A percentile compares a stretch with the other conserved stretches of the same genome.
Conservation (phyloP, 1,284 basidiomycete species). For the Ganoderma lucidum region DNA sequence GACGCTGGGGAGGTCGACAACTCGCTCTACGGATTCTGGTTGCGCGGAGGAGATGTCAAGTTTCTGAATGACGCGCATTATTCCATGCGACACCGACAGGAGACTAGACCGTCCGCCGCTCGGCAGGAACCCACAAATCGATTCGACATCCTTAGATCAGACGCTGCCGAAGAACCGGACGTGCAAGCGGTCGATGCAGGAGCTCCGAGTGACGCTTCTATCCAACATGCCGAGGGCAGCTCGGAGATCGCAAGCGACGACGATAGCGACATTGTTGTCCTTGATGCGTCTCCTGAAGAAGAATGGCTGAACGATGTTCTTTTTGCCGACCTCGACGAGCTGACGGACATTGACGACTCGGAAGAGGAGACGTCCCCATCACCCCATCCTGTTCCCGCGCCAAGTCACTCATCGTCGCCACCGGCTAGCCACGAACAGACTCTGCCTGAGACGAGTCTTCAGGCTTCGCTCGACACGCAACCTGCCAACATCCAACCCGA, state of each 20-base stretch:
- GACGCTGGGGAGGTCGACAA: constrained; percentile 18
- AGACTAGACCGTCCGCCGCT: constrained; percentile 1
- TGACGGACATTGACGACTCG: constrained; percentile 21
- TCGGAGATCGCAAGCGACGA: background rate
- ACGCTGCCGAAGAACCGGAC: background rate
- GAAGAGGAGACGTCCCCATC: constrained; percentile 3
- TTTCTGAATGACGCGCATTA: constrained; percentile 33
- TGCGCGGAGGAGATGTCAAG: constrained; percentile 28
- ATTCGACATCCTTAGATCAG: constrained; percentile 25
- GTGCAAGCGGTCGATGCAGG: background rate
- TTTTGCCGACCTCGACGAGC: constrained; percentile 23
- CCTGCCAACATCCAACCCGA: constrained; percentile 26
- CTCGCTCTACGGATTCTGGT: constrained; percentile 32
- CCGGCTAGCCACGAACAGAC: background rate
- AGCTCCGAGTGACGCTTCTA: background rate
- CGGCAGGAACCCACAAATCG: constrained; percentile 19
- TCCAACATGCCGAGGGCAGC: background rate
- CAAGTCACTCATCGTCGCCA: background rate
- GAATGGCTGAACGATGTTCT: constrained; percentile 26
- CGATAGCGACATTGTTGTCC: constrained; percentile 20
- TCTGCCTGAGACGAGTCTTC: background rate
- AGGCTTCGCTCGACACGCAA: background rate
- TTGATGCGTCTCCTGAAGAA: constrained; percentile 30
- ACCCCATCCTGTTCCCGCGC: background rate
- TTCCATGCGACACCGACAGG: constrained; percentile 19